These are phyloP conservation scores for Podospora bellae-mahoneyi DNA, from an alignment of 495 filamentous ascomycete species.

Conservation along the genomic window DNA sequence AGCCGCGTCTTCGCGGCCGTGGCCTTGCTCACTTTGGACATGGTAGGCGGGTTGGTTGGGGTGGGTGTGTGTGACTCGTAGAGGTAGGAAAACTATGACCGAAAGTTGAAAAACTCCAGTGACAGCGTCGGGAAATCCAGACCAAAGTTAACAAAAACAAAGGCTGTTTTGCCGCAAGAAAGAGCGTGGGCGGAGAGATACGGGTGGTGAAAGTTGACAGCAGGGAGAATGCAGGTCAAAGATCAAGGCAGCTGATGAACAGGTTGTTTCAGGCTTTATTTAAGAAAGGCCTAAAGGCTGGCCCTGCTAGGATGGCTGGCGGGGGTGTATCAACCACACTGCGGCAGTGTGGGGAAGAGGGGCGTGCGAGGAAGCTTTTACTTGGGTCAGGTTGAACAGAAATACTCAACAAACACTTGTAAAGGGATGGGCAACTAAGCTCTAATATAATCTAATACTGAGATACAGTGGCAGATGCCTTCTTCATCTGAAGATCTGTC, in stretches of 20 bases:
- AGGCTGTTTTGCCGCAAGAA: background rate
- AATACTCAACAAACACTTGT: background rate
- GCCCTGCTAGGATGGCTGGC: background rate
- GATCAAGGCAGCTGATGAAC: background rate
- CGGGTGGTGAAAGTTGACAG: background rate
- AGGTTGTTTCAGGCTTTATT: background rate
- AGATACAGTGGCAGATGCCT: background rate
- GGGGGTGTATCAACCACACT: background rate
- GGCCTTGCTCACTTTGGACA: slow-evolving; percentile 4
- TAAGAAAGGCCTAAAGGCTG: background rate
- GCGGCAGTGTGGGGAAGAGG: background rate
- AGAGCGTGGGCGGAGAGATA: background rate
- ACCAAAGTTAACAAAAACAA: background rate
- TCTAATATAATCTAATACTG: too few relatives aligned
- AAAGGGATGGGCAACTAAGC: background rate
- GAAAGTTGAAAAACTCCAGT: background rate
- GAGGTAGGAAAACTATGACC: background rate
- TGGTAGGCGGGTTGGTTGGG: background rate
- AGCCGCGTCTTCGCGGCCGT: slow-evolving; percentile 71
- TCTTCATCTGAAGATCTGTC: background rate
- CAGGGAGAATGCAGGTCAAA: background rate
- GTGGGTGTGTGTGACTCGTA: background rate
- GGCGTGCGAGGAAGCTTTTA: background rate
- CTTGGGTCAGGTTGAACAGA: background rate
- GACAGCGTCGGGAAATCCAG: background rate